Base-by-base conservation (phyloP, 768 basidiomycete species). In the Russula emetica region DNA sequence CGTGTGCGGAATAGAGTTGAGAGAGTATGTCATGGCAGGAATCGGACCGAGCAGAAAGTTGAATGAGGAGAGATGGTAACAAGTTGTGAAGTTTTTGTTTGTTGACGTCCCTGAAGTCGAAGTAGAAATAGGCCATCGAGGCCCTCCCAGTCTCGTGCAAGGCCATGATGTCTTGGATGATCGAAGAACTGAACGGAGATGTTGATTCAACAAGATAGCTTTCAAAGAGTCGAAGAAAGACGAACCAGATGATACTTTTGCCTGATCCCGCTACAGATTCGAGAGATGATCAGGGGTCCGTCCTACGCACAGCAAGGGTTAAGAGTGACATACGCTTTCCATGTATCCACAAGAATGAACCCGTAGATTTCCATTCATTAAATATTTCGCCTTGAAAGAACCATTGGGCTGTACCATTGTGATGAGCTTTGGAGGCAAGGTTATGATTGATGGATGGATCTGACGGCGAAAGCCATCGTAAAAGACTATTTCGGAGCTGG, bases 181-280 rank as follows among this genome's bases (percentile, higher is more conserved):
- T 55, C 13, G 61, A 24, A 5, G 53, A 62, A 16, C 61, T 55
- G n/a, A 18, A 13, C 1, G 9, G 13, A 14, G 1, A 47, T 22
- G 14, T 47, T 18, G 49, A 3, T 13, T 16, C 24, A 7, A 18
- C 7, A 36, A 42, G 16, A 8, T 10, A 20, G 24, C n/a, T n/a
- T n/a, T n/a, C n/a, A 8, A 36, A 24, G 2, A 14, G 5, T 6
- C 3, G 3, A 24, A 44, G 2, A 24, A 44, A 1, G 26, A 42
- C 61, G 8, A 38, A 62, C 61, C 61, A 56, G 13, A 62, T 5
- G 7, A 62, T 40, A 45, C 44, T 62, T 38, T 56, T 62, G 18
- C 61, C 55, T 0, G 60, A 54, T 10, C 60, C 60, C 32, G 60
- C 60, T 61, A 30, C 16, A 16, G 34, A n/a, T 3, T 4, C 5